Percentiles rank a stretch among this genome's conserved stretches.
These are phyloP conservation scores for Backusella parvicylindrica DNA, from an alignment of 192 early-diverging fungal genomes.

Conservation along the genomic window DNA sequence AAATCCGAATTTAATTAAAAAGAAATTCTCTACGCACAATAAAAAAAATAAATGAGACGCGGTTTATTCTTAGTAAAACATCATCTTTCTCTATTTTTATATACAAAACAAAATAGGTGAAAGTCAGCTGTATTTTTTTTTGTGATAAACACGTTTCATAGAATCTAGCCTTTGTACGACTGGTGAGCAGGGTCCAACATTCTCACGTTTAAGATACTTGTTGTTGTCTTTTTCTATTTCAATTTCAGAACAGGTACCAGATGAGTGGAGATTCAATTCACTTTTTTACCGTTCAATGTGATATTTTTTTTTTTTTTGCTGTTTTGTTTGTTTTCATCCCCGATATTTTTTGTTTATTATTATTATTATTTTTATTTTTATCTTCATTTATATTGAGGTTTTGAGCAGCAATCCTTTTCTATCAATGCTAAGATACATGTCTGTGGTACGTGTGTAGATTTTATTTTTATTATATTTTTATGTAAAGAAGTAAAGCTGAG, in stretches of 20 bases:
- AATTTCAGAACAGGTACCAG: constrained; percentile 2
- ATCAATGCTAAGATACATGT: background rate
- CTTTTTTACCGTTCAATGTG: background rate
- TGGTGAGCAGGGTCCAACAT: background rate
- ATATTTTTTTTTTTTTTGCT: background rate
- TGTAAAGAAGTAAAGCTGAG: background rate
- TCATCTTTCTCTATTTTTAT: background rate
- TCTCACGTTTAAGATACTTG: background rate
- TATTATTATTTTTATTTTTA: background rate
- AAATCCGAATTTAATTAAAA: background rate
- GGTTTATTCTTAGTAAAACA: background rate
- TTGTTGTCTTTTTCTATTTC: background rate
- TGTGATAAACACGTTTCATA: background rate
- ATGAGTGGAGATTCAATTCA: background rate
- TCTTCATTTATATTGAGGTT: background rate
- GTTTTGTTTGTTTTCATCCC: background rate
- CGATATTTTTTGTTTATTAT: background rate
- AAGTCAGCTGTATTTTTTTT: background rate
- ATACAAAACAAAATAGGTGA: background rate
- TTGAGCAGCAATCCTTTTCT: background rate
- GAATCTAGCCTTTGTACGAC: background rate
- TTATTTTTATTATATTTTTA: background rate
- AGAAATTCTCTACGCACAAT: background rate
- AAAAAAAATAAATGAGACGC: background rate
- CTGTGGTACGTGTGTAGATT: background rate